phyloP scores from a whole-genome alignment of 148 eudicot genomes.

The Spergularia marina region DNA sequence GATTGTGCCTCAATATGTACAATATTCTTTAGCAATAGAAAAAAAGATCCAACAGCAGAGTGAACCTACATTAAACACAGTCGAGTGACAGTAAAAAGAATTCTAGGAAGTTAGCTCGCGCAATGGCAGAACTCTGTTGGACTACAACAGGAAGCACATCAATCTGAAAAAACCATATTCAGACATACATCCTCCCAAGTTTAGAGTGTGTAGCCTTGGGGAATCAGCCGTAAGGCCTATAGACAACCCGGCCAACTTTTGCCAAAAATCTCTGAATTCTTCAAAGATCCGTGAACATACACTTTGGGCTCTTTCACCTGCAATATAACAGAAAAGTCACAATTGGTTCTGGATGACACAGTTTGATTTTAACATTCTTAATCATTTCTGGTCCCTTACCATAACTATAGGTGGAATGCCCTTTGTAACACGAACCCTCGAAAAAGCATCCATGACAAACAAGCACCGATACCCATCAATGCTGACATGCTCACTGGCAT shows the following conservation, averaged over 20 bases:
- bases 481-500: constrained; percentile 49
- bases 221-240: no score
- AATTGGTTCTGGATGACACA: background rate
- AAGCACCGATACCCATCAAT: constrained; percentile 70
- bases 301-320: constrained; percentile 80
- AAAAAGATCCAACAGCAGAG: background rate
- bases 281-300: constrained; percentile 49
- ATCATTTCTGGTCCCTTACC: constrained; percentile 36
- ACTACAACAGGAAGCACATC: background rate
- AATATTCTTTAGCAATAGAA: background rate
- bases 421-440: constrained; percentile 39
- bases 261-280: constrained; percentile 32
- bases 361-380: background rate
- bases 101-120: background rate
- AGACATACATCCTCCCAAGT: background rate
- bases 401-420: constrained; percentile 63
- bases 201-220: background rate
- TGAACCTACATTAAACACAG: background rate
- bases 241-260: constrained; percentile 67
- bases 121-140: background rate
- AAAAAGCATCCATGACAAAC: constrained; percentile 57
- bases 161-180: background rate
- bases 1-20: background rate
- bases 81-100: background rate
- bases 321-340: constrained; percentile 2